Conservation (phyloP, 805 yeast genomes). For the Starmerella bombicola region DNA sequence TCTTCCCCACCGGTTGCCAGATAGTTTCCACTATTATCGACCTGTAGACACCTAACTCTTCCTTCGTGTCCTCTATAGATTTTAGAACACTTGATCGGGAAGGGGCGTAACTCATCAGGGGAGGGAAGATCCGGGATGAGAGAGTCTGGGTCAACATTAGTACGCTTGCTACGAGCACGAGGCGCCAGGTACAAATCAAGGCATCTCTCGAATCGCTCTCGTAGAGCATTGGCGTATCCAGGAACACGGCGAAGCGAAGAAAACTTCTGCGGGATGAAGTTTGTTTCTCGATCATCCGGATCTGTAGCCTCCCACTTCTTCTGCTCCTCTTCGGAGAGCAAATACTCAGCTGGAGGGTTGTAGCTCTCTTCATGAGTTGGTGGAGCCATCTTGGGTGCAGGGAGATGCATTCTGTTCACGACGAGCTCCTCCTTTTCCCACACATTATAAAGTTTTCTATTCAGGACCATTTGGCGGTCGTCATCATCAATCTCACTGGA, state of each 20-base stretch:
- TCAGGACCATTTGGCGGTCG: slow-evolving; percentile 33
- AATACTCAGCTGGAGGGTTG: slow-evolving; percentile 94
- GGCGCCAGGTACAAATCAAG: slow-evolving; percentile 92
- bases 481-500: slow-evolving; percentile 38
- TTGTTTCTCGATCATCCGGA: slow-evolving; percentile 64
- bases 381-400: slow-evolving; percentile 92
- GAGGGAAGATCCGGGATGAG: slow-evolving; percentile 92
- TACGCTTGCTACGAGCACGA: slow-evolving; percentile 78
- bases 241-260: slow-evolving; percentile 81
- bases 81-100: slow-evolving; percentile 85
- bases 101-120: slow-evolving; percentile 91
- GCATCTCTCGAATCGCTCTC: slow-evolving; percentile 90
- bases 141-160: slow-evolving; percentile 91
- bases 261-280: slow-evolving; percentile 72
- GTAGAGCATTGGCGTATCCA: slow-evolving; percentile 70
- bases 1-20: slow-evolving; percentile 97
- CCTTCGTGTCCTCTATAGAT: slow-evolving; percentile 72
- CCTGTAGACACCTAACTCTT: slow-evolving; percentile 64
- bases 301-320: slow-evolving; percentile 57
- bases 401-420: slow-evolving; percentile 64
- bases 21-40: slow-evolving; percentile 88
- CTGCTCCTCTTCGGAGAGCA: slow-evolving; percentile 65
- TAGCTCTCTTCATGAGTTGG: slow-evolving; percentile 95
- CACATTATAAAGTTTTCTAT: slow-evolving; percentile 43
- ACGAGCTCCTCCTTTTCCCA: slow-evolving; percentile 64